Conservation (phyloP, 495 filamentous ascomycete genomes). For the Aspergillus mulundensis region DNA sequence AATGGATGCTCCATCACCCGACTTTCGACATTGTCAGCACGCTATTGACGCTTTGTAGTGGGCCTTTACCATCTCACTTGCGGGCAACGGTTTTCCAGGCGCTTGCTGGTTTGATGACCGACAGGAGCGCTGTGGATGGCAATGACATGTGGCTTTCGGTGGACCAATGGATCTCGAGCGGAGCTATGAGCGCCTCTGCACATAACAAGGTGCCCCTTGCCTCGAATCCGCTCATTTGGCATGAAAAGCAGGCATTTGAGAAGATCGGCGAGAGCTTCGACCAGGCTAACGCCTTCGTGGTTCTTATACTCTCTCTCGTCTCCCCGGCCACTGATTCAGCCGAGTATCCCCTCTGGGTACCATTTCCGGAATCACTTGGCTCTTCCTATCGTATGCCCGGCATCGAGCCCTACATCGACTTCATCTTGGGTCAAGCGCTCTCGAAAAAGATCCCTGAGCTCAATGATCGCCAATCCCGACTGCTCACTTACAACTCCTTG, state of each 20-base stretch:
- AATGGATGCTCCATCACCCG: slow-evolving; percentile 63
- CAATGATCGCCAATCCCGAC: slow-evolving; percentile 54
- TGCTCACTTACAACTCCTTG: slow-evolving; percentile 73
- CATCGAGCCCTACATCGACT: slow-evolving; percentile 90
- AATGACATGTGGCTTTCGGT: slow-evolving; percentile 65
- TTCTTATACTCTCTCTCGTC: slow-evolving; percentile 65
- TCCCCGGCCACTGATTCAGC: slow-evolving; percentile 49
- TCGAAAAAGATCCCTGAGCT: slow-evolving; percentile 55
- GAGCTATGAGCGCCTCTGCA: slow-evolving; percentile 36
- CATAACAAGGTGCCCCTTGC: slow-evolving; percentile 34
- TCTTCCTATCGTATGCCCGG: slow-evolving; percentile 72
- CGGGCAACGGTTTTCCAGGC: slow-evolving; percentile 70
- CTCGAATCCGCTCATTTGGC: slow-evolving; percentile 36
- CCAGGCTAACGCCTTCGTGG: slow-evolving; percentile 75
- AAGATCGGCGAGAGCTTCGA: slow-evolving; percentile 67
- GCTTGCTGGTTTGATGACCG: slow-evolving; percentile 61
- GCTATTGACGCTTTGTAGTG: slow-evolving; percentile 65
- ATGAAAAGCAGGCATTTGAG: slow-evolving; percentile 53
- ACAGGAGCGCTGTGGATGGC: slow-evolving; percentile 56
- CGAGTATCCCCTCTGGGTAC: slow-evolving; percentile 58
- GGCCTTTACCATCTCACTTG: slow-evolving; percentile 65
- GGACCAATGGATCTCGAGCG: slow-evolving; percentile 67
- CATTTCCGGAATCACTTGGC: slow-evolving; percentile 89
- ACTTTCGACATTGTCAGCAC: slow-evolving; percentile 59
- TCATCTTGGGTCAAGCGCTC: slow-evolving; percentile 72